These are phyloP conservation scores for Suhomyces maxii DNA, from an alignment of 1,139 yeast genomes.

Conservation along the genomic window DNA sequence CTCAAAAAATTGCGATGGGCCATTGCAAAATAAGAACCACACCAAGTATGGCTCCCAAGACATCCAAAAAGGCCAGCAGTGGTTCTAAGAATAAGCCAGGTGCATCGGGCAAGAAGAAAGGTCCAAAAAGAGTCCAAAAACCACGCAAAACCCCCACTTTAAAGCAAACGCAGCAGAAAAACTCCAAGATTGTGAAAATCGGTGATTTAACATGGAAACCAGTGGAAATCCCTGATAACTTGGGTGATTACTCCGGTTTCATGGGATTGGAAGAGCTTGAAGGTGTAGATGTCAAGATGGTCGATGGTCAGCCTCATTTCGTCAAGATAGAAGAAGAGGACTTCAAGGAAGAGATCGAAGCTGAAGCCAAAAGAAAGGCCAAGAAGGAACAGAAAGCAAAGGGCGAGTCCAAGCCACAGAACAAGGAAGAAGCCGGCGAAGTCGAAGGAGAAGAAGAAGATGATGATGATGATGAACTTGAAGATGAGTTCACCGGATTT, in stretches of 20 bases:
- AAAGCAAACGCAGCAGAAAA: slow-evolving; percentile 33
- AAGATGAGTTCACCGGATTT: slow-evolving; percentile 11
- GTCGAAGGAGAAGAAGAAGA: slow-evolving; percentile 30
- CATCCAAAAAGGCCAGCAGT: background rate
- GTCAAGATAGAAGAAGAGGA: slow-evolving; percentile 46
- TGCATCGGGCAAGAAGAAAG: slow-evolving; percentile 6
- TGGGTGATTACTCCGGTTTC: slow-evolving; percentile 87
- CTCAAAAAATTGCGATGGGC: slow-evolving; percentile 3
- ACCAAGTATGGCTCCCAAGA: background rate
- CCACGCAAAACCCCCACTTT: slow-evolving; percentile 27
- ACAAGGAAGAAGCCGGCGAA: slow-evolving; percentile 16
- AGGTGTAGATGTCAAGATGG: slow-evolving; percentile 78
- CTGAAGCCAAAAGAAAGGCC: slow-evolving; percentile 6
- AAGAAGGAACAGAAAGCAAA: slow-evolving; percentile 12
- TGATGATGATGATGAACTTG: slow-evolving; percentile 13
- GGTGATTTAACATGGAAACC: slow-evolving; percentile 71
- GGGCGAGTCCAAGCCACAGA: slow-evolving; percentile 10
- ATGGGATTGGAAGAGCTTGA: slow-evolving; percentile 93
- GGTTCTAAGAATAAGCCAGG: background rate
- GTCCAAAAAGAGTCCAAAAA: slow-evolving; percentile 12
- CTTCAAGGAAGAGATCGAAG: slow-evolving; percentile 12
- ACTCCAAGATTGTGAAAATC: slow-evolving; percentile 47
- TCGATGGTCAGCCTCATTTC: slow-evolving; percentile 66
- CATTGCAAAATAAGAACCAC: background rate
- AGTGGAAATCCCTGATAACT: slow-evolving; percentile 78